These are phyloP conservation scores for Chaetomium sp. DNA, from an alignment of 2,329 filamentous ascomycete genomes.

Conservation along the genomic window DNA sequence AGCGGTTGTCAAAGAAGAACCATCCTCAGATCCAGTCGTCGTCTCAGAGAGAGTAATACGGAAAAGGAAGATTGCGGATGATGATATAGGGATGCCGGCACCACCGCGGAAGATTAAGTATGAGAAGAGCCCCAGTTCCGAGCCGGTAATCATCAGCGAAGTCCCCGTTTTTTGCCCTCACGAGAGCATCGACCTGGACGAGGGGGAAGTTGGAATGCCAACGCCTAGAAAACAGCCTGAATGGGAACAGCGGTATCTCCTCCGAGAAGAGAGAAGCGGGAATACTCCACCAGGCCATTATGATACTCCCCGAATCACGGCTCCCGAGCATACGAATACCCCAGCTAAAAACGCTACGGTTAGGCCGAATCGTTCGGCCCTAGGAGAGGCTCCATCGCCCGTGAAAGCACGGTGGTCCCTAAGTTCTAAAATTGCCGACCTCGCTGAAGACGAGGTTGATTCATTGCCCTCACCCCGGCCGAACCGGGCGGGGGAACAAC, in stretches of 20 bases:
- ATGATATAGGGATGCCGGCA: constrained; percentile 21
- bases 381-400: too few species aligned
- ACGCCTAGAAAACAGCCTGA: constrained; percentile 36
- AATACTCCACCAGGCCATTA: not conserved
- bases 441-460: constrained; percentile 16
- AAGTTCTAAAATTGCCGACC: constrained; percentile 10
- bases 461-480: constrained; percentile 3
- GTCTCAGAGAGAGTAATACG: constrained; percentile 44
- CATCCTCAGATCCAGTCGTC: constrained; percentile 49
- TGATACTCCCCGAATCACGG: not conserved
- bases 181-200: constrained; percentile 57
- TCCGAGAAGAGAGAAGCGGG: not conserved
- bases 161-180: constrained; percentile 33
- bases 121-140: constrained; percentile 32
- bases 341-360: too few species aligned
- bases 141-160: constrained; percentile 25
- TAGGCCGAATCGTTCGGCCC: too few species aligned
- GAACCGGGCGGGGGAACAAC: not conserved
- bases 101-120: constrained; percentile 35
- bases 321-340: not conserved
- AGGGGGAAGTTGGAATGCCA: constrained; percentile 36
- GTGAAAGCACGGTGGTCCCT: constrained; percentile 6
- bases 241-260: not conserved
- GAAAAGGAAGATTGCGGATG: constrained; percentile 38
- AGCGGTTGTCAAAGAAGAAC: constrained; percentile 41